Conservation (phyloP, 2,329 filamentous ascomycete genomes). For the Cadophora malorum region DNA sequence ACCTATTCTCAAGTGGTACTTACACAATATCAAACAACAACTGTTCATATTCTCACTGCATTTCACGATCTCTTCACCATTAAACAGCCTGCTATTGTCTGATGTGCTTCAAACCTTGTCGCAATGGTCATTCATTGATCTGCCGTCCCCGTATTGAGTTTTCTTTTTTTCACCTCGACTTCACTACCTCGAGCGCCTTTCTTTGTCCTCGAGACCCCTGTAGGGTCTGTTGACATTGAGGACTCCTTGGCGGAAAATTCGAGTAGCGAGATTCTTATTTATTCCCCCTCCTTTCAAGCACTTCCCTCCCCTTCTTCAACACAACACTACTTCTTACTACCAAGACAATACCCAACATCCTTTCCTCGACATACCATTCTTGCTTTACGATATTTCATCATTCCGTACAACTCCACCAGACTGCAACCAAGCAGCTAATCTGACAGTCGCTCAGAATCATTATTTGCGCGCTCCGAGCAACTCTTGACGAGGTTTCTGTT, state of each 20-base stretch:
- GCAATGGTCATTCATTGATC: not conserved
- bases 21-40: too few species aligned
- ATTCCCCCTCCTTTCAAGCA: not conserved
- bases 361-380: not conserved
- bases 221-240: not conserved
- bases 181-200: not conserved
- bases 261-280: conserved; percentile 1
- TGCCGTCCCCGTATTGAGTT: too few species aligned
- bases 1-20: too few species aligned
- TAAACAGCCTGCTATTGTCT: too few species aligned
- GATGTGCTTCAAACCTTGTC: not conserved
- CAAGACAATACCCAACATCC: not conserved
- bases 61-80: not conserved
- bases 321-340: not conserved
- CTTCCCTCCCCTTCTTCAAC: not conserved
- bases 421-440: not conserved
- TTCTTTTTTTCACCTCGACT: too few species aligned
- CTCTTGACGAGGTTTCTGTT: not conserved
- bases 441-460: not conserved
- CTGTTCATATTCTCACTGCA: too few species aligned
- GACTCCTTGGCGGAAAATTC: not conserved
- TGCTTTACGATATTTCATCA: conserved; percentile 2
- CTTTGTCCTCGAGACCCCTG: not conserved
- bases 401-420: not conserved
- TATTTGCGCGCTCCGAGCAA: not conserved